These are phyloP conservation scores for Royoungia palumana DNA, from an alignment of 768 basidiomycete genomes.

Conservation along the genomic window DNA sequence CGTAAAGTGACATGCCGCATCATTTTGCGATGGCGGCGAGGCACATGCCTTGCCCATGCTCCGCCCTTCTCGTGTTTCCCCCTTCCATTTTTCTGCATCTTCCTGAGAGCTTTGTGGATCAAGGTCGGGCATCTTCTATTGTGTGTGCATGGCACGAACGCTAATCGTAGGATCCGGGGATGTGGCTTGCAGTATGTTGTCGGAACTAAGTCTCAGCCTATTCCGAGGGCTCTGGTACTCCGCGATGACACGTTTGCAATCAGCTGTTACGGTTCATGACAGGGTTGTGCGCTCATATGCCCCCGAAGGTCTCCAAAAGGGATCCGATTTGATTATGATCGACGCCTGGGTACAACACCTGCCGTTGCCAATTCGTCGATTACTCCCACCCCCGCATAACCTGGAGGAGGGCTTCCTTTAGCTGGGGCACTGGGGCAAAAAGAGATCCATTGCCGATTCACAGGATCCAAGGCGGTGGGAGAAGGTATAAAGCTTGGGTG, in stretches of 20 bases:
- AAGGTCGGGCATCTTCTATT: neutral
- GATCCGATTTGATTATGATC: slow-evolving; percentile 27
- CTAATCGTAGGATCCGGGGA: slow-evolving; percentile 10
- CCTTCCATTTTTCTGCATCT: neutral
- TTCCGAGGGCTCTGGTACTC: slow-evolving; percentile 10
- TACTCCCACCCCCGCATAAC: slow-evolving; percentile 20
- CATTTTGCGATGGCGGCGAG: slow-evolving; percentile 14
- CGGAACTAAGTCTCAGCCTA: slow-evolving; percentile 6
- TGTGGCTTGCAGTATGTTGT: slow-evolving; percentile 5
- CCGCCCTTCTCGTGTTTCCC: neutral
- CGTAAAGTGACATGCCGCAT: slow-evolving; percentile 27
- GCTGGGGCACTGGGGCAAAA: slow-evolving; percentile 5
- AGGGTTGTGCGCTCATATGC: slow-evolving; percentile 17
- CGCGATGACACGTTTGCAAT: slow-evolving; percentile 19
- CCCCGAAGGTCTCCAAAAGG: slow-evolving; percentile 11
- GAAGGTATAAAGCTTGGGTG: slow-evolving; percentile 23
- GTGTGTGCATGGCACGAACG: neutral
- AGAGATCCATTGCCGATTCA: slow-evolving; percentile 7
- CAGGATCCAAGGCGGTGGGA: slow-evolving; percentile 1
- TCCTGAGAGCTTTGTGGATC: neutral
- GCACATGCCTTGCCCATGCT: slow-evolving; percentile 18
- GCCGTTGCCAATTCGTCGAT: slow-evolving; percentile 3
- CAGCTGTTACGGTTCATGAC: slow-evolving; percentile 12
- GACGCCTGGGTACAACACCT: neutral
- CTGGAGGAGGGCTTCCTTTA: slow-evolving; percentile 11